Percentiles rank a stretch among this genome's conserved stretches.
phyloP scores from a whole-genome alignment of 805 yeast species.

The Wickerhamiella occidentalis region DNA sequence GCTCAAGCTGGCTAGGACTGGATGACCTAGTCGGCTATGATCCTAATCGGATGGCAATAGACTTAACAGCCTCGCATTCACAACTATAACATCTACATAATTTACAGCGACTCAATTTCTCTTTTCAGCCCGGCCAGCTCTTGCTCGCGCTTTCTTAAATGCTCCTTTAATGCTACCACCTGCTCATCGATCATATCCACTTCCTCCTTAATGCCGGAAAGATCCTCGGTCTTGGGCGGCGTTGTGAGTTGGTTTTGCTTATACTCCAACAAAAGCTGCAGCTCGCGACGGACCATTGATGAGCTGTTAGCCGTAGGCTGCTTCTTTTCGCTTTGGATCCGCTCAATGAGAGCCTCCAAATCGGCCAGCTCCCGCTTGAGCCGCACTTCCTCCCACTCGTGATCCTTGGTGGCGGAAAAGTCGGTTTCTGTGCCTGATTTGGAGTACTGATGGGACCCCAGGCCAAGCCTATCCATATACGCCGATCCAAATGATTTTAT shows the following conservation, averaged over 20 bases:
- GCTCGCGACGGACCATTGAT: conserved; percentile 44
- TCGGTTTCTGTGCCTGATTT: conserved; percentile 43
- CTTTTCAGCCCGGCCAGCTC: conserved; percentile 41
- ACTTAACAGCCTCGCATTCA: too few relatives aligned
- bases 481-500: conserved; percentile 25
- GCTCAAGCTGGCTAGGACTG: too few relatives aligned
- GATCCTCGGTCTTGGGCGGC: conserved; percentile 17
- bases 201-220: conserved; percentile 33
- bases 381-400: conserved; percentile 88
- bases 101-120: not conserved
- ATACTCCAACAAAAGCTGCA: conserved; percentile 69
- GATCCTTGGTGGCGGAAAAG: conserved; percentile 42
- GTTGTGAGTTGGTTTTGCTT: conserved; percentile 47
- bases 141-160: conserved; percentile 44
- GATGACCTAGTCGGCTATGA: too few relatives aligned
- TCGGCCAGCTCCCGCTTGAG: conserved; percentile 67
- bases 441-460: conserved; percentile 29
- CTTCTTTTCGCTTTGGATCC: conserved; percentile 35
- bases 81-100: too few relatives aligned
- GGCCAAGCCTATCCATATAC: conserved; percentile 32
- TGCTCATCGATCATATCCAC: conserved; percentile 67
- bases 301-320: conserved; percentile 16
- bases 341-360: conserved; percentile 51
- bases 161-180: conserved; percentile 58
- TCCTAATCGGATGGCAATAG: too few relatives aligned